Evolutionary conservation across 352 stramenopile species (phyloP), one percentile per base, ranked within the genome.

Genomic region (Stephanocyclus meneghinianus): DNA sequence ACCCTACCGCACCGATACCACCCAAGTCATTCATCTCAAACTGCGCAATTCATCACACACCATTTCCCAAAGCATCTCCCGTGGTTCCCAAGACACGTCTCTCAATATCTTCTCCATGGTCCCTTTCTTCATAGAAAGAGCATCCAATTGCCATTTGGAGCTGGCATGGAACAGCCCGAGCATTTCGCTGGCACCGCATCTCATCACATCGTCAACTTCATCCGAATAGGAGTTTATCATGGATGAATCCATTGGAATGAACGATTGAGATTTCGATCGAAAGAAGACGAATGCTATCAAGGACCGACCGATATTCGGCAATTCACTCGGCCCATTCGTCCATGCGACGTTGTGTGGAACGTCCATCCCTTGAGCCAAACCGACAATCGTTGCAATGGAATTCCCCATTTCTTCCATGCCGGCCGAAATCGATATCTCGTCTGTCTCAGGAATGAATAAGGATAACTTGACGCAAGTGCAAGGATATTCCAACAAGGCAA

Each of bases 111-210:
- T 18, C 18, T 60, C 51, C 51, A 60, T 60, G 35, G 10, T 13
- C 13, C 26, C 67, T 45, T 59, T 67, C 45, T 16, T 48, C n/a
- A 44, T 35, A 11, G 57, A 59, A 30, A 75, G 37, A 13, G 37
- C 18, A 44, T 86, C 60, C 66, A 88, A 66, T 62, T 90, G 71
- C 42, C 84, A 67, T 55, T 81, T 74, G 5, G 74, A 87, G 35
- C 76, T 78, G 29, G 71, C 71, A 66, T 91, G 85, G 67, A 91
- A 91, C 6, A 88, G 26, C 6, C 85, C 83, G 10, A 91, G 73
- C 74, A 85, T 82, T 76, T 91, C 85, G 67, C 74, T 86, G 15
- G 78, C 55, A 62, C 85, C 85, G 6, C 84, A 47, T 44, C 66
- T 30, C 7, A 5, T 26, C 21, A 30, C 16, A 32, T 65, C 26